Conservation (phyloP, 2,329 filamentous ascomycete species). For the Clarireedia homoeocarpa region DNA sequence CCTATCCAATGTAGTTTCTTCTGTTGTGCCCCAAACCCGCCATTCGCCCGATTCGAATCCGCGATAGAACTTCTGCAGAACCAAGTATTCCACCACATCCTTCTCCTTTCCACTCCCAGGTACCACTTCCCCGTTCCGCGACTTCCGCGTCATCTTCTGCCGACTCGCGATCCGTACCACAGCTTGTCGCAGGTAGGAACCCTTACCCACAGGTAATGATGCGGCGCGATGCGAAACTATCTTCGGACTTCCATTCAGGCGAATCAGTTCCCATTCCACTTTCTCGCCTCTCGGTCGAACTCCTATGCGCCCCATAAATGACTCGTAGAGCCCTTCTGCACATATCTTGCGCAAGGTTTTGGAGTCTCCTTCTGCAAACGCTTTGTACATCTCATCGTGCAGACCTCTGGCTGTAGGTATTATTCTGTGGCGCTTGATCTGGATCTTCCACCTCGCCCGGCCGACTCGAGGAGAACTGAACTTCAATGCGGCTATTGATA, state of each 20-base stretch:
- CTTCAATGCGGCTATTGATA: slow-evolving; percentile 16
- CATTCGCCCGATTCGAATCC: slow-evolving; percentile 42
- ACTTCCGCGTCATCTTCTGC: slow-evolving; percentile 42
- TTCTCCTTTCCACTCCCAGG: slow-evolving; percentile 42
- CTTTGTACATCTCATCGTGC: slow-evolving; percentile 53
- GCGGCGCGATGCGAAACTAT: slow-evolving; percentile 45
- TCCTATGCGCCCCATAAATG: slow-evolving; percentile 46
- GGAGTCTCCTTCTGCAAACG: slow-evolving; percentile 51
- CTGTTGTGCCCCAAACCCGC: slow-evolving; percentile 57
- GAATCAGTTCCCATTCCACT: slow-evolving; percentile 47
- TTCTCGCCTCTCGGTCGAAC: slow-evolving; percentile 38
- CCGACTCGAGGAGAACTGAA: slow-evolving; percentile 12
- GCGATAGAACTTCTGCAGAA: slow-evolving; percentile 45
- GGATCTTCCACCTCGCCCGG: slow-evolving; percentile 22
- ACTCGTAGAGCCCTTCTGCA: slow-evolving; percentile 41
- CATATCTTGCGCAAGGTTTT: slow-evolving; percentile 45
- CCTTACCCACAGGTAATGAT: slow-evolving; percentile 35
- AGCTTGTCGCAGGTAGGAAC: slow-evolving; percentile 44
- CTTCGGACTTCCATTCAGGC: slow-evolving; percentile 35
- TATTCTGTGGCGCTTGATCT: slow-evolving; percentile 35
- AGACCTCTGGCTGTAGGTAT: slow-evolving; percentile 48
- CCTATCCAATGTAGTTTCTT: slow-evolving; percentile 40
- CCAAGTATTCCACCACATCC: slow-evolving; percentile 55
- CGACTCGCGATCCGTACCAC: slow-evolving; percentile 52
- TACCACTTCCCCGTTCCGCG: slow-evolving; percentile 29